phyloP scores from a whole-genome alignment of 208 protist genomes.

The Vickermania ingenoplastis region DNA sequence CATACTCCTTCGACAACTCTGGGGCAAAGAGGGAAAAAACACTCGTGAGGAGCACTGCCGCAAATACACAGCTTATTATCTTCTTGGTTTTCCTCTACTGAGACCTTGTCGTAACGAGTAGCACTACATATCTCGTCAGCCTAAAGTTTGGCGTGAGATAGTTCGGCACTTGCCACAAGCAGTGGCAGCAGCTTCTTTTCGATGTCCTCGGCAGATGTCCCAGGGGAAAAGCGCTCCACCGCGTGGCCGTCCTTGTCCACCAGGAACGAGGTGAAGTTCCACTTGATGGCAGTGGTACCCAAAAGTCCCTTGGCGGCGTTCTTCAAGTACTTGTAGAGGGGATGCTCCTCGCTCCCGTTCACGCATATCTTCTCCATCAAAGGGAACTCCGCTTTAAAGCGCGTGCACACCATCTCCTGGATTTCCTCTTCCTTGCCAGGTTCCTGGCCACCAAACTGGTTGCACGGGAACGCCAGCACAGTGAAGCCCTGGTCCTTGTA shows the following conservation, averaged over 20 bases:
- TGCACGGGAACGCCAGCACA: constrained; percentile 89
- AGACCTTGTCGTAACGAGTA: no score
- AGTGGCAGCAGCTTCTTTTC: constrained; percentile 42
- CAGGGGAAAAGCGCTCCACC: constrained; percentile 55
- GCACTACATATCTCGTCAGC: no score
- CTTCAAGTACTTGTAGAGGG: constrained; percentile 83
- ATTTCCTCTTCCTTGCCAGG: constrained; percentile 68
- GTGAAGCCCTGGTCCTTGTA: constrained; percentile 81
- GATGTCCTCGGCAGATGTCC: constrained; percentile 25
- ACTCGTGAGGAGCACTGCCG: no score
- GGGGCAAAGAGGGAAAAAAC: no score
- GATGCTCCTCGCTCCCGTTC: constrained; percentile 70
- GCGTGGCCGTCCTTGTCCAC: constrained; percentile 60
- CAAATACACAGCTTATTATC: no score
- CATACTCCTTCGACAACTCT: no score
- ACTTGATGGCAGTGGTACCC: constrained; percentile 70
- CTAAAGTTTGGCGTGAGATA: no score
- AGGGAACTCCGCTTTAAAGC: constrained; percentile 61
- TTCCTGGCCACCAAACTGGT: constrained; percentile 83
- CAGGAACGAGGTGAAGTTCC: constrained; percentile 94
- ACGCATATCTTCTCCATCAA: constrained; percentile 89
- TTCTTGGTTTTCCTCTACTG: no score
- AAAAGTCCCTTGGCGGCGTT: constrained; percentile 39
- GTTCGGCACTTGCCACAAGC: no score
- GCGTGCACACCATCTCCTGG: constrained; percentile 43